phyloP scores from a whole-genome alignment of 306 rosid species.

The Lotus japonicus region DNA sequence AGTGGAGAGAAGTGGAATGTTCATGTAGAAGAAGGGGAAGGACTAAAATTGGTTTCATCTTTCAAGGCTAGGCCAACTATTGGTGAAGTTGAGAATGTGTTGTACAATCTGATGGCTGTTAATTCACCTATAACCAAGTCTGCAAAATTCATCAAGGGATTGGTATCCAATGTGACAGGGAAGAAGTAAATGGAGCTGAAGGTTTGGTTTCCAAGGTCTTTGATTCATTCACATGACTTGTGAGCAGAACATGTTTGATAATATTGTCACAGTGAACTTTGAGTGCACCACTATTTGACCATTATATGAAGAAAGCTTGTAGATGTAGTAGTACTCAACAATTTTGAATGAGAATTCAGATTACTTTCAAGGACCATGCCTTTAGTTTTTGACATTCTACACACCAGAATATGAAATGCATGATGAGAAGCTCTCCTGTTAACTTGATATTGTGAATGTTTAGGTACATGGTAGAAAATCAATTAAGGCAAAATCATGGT shows the following conservation, averaged over 20 bases:
- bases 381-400: not conserved
- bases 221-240: constrained; percentile 6
- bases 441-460: not conserved
- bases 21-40: constrained; percentile 80
- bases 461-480: no score
- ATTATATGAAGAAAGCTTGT: not conserved
- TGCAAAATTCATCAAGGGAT: constrained; percentile 67
- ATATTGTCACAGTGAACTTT: constrained; percentile 23
- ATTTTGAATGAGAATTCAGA: constrained; percentile 24
- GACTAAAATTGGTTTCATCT: constrained; percentile 48
- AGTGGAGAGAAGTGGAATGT: constrained; percentile 76
- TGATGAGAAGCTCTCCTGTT: not conserved
- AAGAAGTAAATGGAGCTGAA: constrained; percentile 42
- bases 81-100: constrained; percentile 73
- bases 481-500: no score
- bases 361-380: constrained; percentile 9
- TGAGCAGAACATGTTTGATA: constrained; percentile 14
- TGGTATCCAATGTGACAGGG: constrained; percentile 81
- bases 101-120: constrained; percentile 86
- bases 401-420: not conserved
- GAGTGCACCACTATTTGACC: constrained; percentile 1
- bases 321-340: constrained; percentile 4
- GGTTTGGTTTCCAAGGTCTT: constrained; percentile 5
- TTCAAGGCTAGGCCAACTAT: constrained; percentile 64
- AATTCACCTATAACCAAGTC: constrained; percentile 87